phyloP scores from a whole-genome alignment of 2,329 filamentous ascomycete genomes.

The Aspergillus pseudoterreus region DNA sequence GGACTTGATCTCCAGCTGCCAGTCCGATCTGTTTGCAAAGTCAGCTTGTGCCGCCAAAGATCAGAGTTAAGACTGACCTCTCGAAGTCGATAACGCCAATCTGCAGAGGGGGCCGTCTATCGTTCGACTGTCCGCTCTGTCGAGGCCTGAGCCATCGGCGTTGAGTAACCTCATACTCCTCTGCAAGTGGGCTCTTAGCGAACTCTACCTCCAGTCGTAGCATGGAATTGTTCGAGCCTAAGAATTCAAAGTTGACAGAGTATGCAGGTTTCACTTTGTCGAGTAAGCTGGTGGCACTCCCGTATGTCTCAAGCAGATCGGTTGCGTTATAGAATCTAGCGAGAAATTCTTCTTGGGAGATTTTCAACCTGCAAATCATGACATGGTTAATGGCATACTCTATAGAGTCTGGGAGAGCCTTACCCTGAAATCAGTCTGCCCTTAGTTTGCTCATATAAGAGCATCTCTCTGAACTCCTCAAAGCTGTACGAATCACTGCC shows the following conservation, averaged over 20 bases:
- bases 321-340: constrained; percentile 24
- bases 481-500: constrained; percentile 26
- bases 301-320: constrained; percentile 27
- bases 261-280: constrained; percentile 28
- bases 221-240: constrained; percentile 21
- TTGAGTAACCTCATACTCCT: constrained; percentile 32
- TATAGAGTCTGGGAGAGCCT: constrained; percentile 5
- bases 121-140: constrained; percentile 14
- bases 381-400: constrained; percentile 1
- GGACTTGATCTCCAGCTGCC: constrained; percentile 40
- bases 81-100: constrained; percentile 36
- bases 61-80: constrained; percentile 20
- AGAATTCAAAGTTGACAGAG: constrained; percentile 41
- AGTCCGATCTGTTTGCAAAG: constrained; percentile 31
- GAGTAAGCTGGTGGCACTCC: constrained; percentile 17
- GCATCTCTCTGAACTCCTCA: constrained; percentile 41
- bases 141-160: constrained; percentile 34
- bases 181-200: constrained; percentile 22
- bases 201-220: constrained; percentile 40
- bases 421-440: constrained; percentile 39
- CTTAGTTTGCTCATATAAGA: constrained; percentile 32
- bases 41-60: constrained; percentile 4
- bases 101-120: constrained; percentile 29
- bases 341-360: constrained; percentile 25
- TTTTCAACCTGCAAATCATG: constrained; percentile 20